Evolutionary conservation across 2,329 filamentous ascomycete species (phyloP).

Genomic region (Didymella segeticola): DNA sequence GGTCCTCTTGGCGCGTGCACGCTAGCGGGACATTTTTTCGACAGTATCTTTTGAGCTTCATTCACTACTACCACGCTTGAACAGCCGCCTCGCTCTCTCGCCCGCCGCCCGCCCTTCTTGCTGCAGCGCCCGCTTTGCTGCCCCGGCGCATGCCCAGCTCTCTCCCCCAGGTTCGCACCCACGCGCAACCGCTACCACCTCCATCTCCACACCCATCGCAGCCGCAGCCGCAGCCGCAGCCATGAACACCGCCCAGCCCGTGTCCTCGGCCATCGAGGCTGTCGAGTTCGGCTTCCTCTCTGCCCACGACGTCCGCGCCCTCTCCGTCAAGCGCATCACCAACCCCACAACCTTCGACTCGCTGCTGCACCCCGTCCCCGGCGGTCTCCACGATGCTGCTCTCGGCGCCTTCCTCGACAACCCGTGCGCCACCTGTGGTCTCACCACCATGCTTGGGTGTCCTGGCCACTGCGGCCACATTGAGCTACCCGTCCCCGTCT

Average conservation of each 20-base stretch:
- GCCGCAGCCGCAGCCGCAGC: constrained; percentile 8
- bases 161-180: constrained; percentile 12
- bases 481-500: constrained; percentile 89
- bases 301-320: constrained; percentile 79
- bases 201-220: no score
- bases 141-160: constrained; percentile 14
- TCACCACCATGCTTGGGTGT: constrained; percentile 75
- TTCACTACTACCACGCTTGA: no score
- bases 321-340: constrained; percentile 93
- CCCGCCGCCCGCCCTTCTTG: no score
- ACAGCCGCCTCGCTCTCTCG: no score
- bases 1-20: constrained; percentile 3
- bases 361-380: constrained; percentile 85
- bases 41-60: constrained; percentile 38
- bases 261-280: constrained; percentile 81
- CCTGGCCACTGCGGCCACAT: constrained; percentile 96
- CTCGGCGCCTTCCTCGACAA: constrained; percentile 89
- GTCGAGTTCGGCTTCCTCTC: constrained; percentile 91
- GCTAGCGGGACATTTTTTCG: constrained; percentile 32
- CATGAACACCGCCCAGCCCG: constrained; percentile 69
- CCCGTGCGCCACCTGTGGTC: constrained; percentile 88
- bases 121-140: constrained; percentile 18
- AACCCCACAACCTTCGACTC: constrained; percentile 95
- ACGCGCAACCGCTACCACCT: no score
- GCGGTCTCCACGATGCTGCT: constrained; percentile 90